A percentile compares a stretch with the other conserved stretches of the same genome.
phyloP scores from a whole-genome alignment of 2,329 filamentous ascomycete genomes.

The Ascochyta viciae-villosae region DNA sequence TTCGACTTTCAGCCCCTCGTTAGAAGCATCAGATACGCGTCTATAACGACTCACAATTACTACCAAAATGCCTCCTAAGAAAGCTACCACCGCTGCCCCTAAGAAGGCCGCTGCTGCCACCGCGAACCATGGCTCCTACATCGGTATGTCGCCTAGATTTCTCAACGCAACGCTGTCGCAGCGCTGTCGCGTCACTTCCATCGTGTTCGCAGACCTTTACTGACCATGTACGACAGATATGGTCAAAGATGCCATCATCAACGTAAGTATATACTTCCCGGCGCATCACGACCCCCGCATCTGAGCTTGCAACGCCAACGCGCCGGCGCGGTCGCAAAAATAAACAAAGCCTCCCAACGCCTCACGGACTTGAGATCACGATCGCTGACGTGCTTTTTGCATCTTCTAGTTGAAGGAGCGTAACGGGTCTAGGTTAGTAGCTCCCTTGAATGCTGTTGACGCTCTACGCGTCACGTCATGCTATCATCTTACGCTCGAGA shows the following conservation, averaged over 20 bases:
- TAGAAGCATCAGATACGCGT: slow-evolving; percentile 41
- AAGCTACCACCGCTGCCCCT: slow-evolving; percentile 60
- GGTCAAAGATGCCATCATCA: slow-evolving; percentile 75
- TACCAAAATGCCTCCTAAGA: slow-evolving; percentile 70
- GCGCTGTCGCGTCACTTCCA: slow-evolving; percentile 43
- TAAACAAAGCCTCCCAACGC: slow-evolving; percentile 27
- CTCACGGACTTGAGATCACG: slow-evolving; percentile 15
- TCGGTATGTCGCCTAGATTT: slow-evolving; percentile 61
- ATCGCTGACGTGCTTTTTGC: slow-evolving; percentile 58
- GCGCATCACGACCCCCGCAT: slow-evolving; percentile 56
- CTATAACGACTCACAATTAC: slow-evolving; percentile 35
- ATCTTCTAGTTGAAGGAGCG: slow-evolving; percentile 70
- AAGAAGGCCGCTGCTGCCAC: slow-evolving; percentile 65
- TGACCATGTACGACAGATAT: slow-evolving; percentile 66
- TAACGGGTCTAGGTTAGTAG: slow-evolving; percentile 71
- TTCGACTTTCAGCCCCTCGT: slow-evolving; percentile 36
- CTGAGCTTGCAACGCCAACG: slow-evolving; percentile 43
- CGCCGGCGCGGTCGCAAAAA: slow-evolving; percentile 41
- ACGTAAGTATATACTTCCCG: slow-evolving; percentile 66
- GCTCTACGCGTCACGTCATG: slow-evolving; percentile 37
- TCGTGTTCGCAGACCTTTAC: slow-evolving; percentile 61
- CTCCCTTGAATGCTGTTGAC: slow-evolving; percentile 32
- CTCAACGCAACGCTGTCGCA: slow-evolving; percentile 58
- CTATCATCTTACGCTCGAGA: slow-evolving; percentile 29
- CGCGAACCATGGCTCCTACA: slow-evolving; percentile 69